These are phyloP conservation scores for Termitomyces sp. DNA, from an alignment of 768 basidiomycete species.

Conservation along the genomic window DNA sequence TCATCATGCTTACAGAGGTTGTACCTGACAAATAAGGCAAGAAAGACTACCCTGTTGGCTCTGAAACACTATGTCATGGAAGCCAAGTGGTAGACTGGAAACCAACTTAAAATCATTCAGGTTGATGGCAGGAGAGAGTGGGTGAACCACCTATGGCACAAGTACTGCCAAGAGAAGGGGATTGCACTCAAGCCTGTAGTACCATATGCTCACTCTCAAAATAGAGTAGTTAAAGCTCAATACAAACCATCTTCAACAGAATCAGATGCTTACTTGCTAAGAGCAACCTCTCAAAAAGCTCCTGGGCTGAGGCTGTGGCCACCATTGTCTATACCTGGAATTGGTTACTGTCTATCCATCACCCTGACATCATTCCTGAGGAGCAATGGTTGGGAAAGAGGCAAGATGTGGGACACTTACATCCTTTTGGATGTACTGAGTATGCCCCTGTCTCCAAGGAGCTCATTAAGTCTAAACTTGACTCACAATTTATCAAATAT, in stretches of 20 bases:
- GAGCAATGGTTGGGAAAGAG: not conserved
- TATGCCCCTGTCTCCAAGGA: slow-evolving; percentile 1
- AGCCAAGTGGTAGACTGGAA: not conserved
- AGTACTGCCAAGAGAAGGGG: not conserved
- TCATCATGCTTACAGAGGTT: too few relatives aligned
- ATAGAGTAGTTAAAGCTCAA: not conserved
- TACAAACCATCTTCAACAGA: not conserved
- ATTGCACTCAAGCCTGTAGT: not conserved
- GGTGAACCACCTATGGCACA: not conserved
- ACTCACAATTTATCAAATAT: not conserved
- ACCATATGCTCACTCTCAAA: not conserved
- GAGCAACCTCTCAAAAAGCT: not conserved
- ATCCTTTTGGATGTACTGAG: not conserved
- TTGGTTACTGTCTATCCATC: not conserved
- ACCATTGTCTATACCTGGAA: not conserved
- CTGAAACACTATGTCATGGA: not conserved
- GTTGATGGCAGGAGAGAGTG: not conserved
- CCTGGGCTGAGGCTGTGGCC: not conserved
- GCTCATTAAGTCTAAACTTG: slow-evolving; percentile 1
- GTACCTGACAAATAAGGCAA: not conserved
- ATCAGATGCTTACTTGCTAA: not conserved
- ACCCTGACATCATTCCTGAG: not conserved
- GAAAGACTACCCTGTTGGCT: not conserved
- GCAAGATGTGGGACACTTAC: not conserved
- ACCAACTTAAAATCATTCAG: not conserved